Conservation (phyloP, 2,329 filamentous ascomycete genomes). For the Plenodomus lindquistii region DNA sequence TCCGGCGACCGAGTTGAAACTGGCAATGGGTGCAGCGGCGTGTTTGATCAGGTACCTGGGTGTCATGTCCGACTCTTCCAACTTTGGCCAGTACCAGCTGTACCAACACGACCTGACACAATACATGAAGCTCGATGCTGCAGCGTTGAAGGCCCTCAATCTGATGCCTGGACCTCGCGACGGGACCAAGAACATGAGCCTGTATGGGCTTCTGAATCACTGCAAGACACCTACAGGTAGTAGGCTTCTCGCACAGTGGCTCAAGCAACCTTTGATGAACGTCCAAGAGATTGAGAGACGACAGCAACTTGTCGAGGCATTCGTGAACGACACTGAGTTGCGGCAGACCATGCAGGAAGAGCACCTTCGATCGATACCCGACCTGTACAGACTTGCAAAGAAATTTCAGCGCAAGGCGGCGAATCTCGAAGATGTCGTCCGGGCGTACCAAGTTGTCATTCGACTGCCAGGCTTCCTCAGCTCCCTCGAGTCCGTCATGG, state of each 20-base stretch:
- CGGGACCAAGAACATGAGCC: constrained; percentile 95
- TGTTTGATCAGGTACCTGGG: constrained; percentile 93
- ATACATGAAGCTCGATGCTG: constrained; percentile 97
- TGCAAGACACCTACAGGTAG: constrained; percentile 97
- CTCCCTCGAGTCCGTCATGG: constrained; percentile 91
- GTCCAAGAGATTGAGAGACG: constrained; percentile 84
- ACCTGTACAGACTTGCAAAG: constrained; percentile 90
- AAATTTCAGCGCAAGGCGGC: constrained; percentile 91
- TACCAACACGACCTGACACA: constrained; percentile 97
- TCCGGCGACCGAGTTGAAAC: constrained; percentile 88
- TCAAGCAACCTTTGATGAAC: constrained; percentile 97
- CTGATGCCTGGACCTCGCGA: constrained; percentile 95
- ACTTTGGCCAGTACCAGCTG: constrained; percentile 95
- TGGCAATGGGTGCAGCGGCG: constrained; percentile 93
- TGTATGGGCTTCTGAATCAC: constrained; percentile 92
- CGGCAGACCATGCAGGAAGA: constrained; percentile 97
- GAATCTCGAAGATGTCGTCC: constrained; percentile 91
- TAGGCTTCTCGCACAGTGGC: constrained; percentile 87
- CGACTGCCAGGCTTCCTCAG: constrained; percentile 86
- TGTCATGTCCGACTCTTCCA: constrained; percentile 85
- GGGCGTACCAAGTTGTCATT: constrained; percentile 92
- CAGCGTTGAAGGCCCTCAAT: constrained; percentile 86
- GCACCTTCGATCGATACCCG: constrained; percentile 88
- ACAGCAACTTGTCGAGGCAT: constrained; percentile 93
- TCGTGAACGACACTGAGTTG: constrained; percentile 88